phyloP scores from a whole-genome alignment of 73 alveolate genomes.

The Paramecium biaurelia region DNA sequence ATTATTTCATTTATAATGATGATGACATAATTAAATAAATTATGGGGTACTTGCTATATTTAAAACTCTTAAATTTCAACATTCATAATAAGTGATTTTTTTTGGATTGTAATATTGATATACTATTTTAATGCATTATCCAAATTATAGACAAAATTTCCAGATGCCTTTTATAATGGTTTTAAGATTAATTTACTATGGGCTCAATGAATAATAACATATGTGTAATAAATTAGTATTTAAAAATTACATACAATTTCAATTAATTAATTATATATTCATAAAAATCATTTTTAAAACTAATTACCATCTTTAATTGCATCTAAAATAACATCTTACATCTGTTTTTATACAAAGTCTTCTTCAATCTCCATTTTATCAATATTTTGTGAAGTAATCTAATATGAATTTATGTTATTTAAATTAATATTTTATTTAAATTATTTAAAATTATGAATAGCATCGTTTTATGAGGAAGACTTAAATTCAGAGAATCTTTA shows the following conservation, averaged over 20 bases:
- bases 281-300: neutral
- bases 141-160: neutral
- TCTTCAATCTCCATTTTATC: neutral
- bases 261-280: too few relatives aligned
- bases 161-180: neutral
- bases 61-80: neutral
- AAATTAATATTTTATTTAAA: too few relatives aligned
- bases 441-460: too few relatives aligned
- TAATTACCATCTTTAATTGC: neutral
- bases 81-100: neutral
- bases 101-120: neutral
- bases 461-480: neutral
- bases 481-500: neutral
- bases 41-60: constrained; percentile 7
- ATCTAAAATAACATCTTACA: neutral
- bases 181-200: neutral
- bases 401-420: neutral
- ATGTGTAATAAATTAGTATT: neutral
- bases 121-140: neutral
- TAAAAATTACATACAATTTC: too few relatives aligned
- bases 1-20: neutral
- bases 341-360: too few relatives aligned
- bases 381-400: too few relatives aligned
- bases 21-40: neutral
- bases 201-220: neutral